Percentiles rank a stretch among this genome's conserved stretches.
Conservation (phyloP, 2,329 filamentous ascomycete species). For the Microcyclospora tardicrescens region DNA sequence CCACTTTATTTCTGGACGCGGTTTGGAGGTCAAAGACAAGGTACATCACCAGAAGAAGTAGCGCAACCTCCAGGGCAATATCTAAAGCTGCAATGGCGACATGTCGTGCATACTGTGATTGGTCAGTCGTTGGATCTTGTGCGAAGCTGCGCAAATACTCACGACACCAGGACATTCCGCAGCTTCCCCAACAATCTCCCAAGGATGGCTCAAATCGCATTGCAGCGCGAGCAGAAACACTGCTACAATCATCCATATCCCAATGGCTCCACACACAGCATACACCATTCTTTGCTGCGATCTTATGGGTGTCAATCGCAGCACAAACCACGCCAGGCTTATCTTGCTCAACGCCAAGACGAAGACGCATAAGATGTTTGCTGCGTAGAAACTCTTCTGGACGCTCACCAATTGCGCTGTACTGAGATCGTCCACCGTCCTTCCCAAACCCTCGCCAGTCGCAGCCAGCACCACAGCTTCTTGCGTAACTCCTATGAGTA, state of each 20-base stretch:
- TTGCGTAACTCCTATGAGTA: conserved; percentile 2
- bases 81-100: no score
- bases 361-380: conserved; percentile 5
- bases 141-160: conserved; percentile 1
- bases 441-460: conserved; percentile 4
- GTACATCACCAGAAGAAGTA: neutral
- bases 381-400: conserved; percentile 8
- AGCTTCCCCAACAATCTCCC: conserved; percentile 1
- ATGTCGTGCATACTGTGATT: conserved; percentile 4
- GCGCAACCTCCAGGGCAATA: no score
- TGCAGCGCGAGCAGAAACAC: conserved; percentile 6
- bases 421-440: conserved; percentile 1
- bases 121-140: neutral
- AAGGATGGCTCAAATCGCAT: conserved; percentile 8
- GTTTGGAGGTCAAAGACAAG: conserved; percentile 5
- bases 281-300: conserved; percentile 2
- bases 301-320: conserved; percentile 5
- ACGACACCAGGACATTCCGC: conserved; percentile 1
- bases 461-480: conserved; percentile 4
- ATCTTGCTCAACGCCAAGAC: conserved; percentile 5
- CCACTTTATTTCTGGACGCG: conserved; percentile 1
- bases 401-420: neutral
- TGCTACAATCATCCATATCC: conserved; percentile 4
- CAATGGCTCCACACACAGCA: neutral
- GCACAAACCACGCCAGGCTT: conserved; percentile 4